Evolutionary conservation across 2,329 filamentous ascomycete genomes (phyloP).

Genomic region (Amylocarpus encephaloides): DNA sequence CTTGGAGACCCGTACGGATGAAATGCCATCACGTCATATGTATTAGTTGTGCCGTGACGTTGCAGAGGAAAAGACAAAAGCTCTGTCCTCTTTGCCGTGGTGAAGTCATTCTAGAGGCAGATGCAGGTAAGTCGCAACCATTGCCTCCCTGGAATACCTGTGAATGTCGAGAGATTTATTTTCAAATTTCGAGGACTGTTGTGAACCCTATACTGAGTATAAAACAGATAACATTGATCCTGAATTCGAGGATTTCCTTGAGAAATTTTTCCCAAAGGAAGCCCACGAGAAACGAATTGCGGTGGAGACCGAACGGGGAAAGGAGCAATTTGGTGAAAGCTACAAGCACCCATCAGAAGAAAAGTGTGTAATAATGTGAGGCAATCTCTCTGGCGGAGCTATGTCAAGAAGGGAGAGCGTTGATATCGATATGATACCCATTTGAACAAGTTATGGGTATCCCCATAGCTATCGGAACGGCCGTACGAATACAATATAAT

Average conservation of each 20-base stretch:
- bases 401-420: neutral
- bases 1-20: constrained; percentile 75
- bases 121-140: constrained; percentile 45
- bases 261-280: constrained; percentile 69
- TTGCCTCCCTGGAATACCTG: too few species aligned
- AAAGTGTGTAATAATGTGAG: constrained; percentile 54
- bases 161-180: neutral
- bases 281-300: constrained; percentile 60
- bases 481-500: too few species aligned
- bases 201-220: neutral
- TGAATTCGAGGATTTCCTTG: constrained; percentile 61
- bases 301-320: constrained; percentile 69
- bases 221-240: constrained; percentile 61
- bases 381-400: too few species aligned
- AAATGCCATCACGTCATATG: constrained; percentile 74
- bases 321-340: constrained; percentile 63
- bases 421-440: too few species aligned
- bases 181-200: neutral
- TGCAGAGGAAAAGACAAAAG: constrained; percentile 63
- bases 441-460: too few species aligned
- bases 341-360: constrained; percentile 47
- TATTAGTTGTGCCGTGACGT: constrained; percentile 73
- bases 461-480: too few species aligned
- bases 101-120: constrained; percentile 64
- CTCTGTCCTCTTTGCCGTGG: constrained; percentile 72